These are phyloP conservation scores for Globisporangium spinosum DNA, from an alignment of 352 stramenopile genomes.

Conservation along the genomic window DNA sequence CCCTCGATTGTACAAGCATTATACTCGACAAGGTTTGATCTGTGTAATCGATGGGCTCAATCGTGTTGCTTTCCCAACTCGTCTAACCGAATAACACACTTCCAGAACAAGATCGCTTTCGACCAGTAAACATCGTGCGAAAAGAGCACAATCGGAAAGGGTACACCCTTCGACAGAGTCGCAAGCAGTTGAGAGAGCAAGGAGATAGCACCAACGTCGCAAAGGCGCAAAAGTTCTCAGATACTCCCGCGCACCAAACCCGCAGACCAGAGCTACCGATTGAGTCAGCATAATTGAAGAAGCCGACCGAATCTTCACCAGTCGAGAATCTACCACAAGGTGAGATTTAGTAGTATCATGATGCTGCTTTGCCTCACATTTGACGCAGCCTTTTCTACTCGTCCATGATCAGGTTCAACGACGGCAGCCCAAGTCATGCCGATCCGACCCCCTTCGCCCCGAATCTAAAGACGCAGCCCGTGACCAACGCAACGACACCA, in stretches of 20 bases:
- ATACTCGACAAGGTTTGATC: background rate
- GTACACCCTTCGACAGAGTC: slow-evolving; percentile 57
- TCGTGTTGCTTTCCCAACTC: background rate
- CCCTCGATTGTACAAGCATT: background rate
- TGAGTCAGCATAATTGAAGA: background rate
- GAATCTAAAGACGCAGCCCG: background rate
- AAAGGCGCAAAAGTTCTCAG: background rate
- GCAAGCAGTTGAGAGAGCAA: slow-evolving; percentile 41
- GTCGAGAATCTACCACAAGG: background rate
- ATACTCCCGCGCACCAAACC: background rate
- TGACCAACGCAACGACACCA: background rate
- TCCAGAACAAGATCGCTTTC: slow-evolving; percentile 6
- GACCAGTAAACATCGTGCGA: background rate
- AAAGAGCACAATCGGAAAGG: slow-evolving; percentile 80
- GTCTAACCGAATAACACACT: background rate
- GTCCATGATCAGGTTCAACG: background rate
- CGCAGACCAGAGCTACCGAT: background rate
- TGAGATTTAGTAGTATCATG: background rate
- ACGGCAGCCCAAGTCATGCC: background rate
- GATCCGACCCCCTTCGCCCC: background rate
- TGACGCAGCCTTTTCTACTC: background rate
- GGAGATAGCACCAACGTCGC: background rate
- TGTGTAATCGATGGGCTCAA: background rate
- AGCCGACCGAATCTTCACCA: background rate
- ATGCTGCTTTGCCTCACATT: background rate